Base-by-base conservation (phyloP, 2,329 filamentous ascomycete species). In the Dryadomyces quercus-mongolicae region DNA sequence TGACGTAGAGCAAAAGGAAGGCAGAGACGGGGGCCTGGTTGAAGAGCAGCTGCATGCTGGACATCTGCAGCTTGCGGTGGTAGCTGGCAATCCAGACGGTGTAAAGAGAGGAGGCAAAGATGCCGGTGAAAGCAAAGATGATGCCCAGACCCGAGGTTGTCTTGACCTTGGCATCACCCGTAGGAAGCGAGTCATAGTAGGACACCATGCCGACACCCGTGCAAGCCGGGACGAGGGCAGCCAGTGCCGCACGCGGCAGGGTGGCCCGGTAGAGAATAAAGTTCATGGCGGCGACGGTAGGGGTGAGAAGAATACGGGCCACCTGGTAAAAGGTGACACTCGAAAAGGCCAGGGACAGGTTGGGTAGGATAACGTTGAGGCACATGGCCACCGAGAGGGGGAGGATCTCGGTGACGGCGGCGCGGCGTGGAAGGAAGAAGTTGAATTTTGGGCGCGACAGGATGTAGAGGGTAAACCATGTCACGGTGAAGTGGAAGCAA, bases 261-360 rank as follows among this genome's bases (percentile, higher is more conserved):
- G 71, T 76, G 25, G 75, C 70, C 58, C 71, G 67, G 67, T 84
- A 84, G 36, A 86, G 69, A 21, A 81, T 63, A 60, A 72, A 83
- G 66, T 86, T 85, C 72, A 86, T 79, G 16, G 78, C 65, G 5
- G 81, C 82, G 20, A 85, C 81, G 46, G 73, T 75, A 3, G 84
- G 84, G 1, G 83, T 86, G 31, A 86, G 73, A 13, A 86, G 71
- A 56, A 86, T 83, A 22, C 82, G 77, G 5, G 80, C 81, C 50
- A 86, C 77, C 65, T 87, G 83, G 66, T 86, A 86, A 65, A 86
- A 86, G 45, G 81, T 82, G 45, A 86, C 78, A 51, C 77, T 78
- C 21, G 82, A 85, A 65, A 80, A 84, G 34, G 82, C 82, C 46
- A 87, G 71, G 1, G 81, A 85, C 7, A 85, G 68, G 62, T 86